Base-by-base conservation (phyloP, 306 rosid species). In the Bauhinia variegata region DNA sequence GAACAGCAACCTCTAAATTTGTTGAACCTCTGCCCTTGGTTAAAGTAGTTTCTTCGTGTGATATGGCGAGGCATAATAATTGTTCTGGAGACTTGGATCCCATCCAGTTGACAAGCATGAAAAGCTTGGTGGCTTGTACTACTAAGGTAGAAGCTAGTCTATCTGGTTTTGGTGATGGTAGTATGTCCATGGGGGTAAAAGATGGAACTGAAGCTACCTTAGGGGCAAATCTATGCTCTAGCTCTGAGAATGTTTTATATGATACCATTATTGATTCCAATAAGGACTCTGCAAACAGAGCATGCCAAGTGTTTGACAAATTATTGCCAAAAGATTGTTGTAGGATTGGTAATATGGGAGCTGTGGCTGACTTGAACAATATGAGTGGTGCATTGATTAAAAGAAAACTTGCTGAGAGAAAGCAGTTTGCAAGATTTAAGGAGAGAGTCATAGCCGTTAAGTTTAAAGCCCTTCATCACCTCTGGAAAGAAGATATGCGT, bases 401-500 rank as follows among this genome's bases (percentile, higher is more conserved):
- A 80, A 88, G 82, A 75, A 95, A 79, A 58, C 79, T 95, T 74
- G 79, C 60, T 1, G 64, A 30, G 86, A 88, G 84, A 66, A 85
- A 79, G 79, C 82, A 53, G 64, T 70, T 71, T 56, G 77, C 82
- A 36, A 91, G 76, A 72, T 85, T 95, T 52, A 87, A 85, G 85
- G 99, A 91, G 84, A 84, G 85, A 75, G 95, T 84, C 47, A 11
- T 85, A 51, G 73, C 95, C 53, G 78, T 95, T 5, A 91, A 87
- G 80, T 95, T 82, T 80, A 91, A 80, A 84, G 89, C 95, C 18
- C 81, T 83, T 78, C 90, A 78, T 60, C 95, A 82, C 57, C 53
- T 78, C 71, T 95, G 99, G 99, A 91, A 82, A 79, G 99, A 95
- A 79, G 87, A 89, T 63, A 44, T 82, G 88, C 84, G 79, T 13